These are phyloP conservation scores for Boletus austroedulis DNA, from an alignment of 1,284 basidiomycete genomes.

Conservation along the genomic window DNA sequence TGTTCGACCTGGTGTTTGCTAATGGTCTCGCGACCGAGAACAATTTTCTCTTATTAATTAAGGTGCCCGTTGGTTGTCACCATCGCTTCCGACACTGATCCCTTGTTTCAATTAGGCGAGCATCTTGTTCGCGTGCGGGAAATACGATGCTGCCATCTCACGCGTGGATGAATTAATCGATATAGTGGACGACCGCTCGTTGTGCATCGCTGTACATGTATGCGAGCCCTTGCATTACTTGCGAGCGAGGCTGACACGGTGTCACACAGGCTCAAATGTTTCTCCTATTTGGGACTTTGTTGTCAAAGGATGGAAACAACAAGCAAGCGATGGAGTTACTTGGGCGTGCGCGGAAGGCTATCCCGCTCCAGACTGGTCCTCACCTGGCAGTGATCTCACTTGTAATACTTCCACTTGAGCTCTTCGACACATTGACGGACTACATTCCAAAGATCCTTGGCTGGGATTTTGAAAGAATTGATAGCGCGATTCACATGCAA, in stretches of 20 bases:
- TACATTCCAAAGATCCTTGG: neutral
- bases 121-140: constrained; percentile 1
- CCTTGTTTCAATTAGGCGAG: neutral
- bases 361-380: neutral
- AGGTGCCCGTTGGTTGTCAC: neutral
- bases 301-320: neutral
- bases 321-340: neutral
- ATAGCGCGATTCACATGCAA: neutral
- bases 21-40: neutral
- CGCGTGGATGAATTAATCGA: neutral
- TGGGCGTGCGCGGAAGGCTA: neutral
- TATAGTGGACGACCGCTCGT: neutral
- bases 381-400: neutral
- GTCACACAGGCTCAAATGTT: neutral
- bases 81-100: neutral
- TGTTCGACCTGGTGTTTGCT: constrained; percentile 6
- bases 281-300: neutral
- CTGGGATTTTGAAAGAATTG: neutral
- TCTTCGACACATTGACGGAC: neutral
- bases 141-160: neutral
- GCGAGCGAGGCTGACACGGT: neutral
- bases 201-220: neutral
- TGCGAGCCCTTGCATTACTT: too few relatives aligned
- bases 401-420: neutral
- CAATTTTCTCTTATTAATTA: constrained; percentile 6